A percentile compares a stretch with the other conserved stretches of the same genome.
Conservation (phyloP, 352 stramenopile species). For the Albugo candida region DNA sequence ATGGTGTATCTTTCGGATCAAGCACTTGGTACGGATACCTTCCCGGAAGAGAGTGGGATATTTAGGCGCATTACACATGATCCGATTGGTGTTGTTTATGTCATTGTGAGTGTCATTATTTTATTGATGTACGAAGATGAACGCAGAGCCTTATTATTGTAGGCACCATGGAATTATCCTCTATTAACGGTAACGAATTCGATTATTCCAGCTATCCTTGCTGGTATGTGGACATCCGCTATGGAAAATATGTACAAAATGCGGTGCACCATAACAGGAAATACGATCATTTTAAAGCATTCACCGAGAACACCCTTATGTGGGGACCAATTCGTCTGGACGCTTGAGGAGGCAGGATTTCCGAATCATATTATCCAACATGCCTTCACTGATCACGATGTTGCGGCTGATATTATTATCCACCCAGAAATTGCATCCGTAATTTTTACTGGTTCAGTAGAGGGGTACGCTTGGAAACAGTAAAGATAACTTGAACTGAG, state of each 20-base stretch:
- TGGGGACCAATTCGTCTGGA: constrained; percentile 49
- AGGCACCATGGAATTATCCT: constrained; percentile 74
- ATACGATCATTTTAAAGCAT: constrained; percentile 66
- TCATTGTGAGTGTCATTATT: constrained; percentile 27
- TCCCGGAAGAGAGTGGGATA: constrained; percentile 35
- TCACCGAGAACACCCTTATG: constrained; percentile 62
- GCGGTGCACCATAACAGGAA: constrained; percentile 12
- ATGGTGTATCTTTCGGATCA: constrained; percentile 50
- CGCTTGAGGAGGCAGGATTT: constrained; percentile 43
- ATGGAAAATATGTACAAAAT: neutral
- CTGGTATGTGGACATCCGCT: constrained; percentile 6
- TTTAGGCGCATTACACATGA: constrained; percentile 70
- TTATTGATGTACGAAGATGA: neutral
- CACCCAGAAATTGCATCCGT: constrained; percentile 50
- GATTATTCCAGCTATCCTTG: constrained; percentile 63
- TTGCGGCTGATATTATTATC: constrained; percentile 45
- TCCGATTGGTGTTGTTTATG: constrained; percentile 61
- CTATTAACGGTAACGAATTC: constrained; percentile 77
- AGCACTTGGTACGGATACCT: constrained; percentile 39
- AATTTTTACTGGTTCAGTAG: constrained; percentile 68
- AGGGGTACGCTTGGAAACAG: constrained; percentile 17
- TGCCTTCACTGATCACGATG: constrained; percentile 43
- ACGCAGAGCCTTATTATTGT: neutral
- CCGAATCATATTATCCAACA: constrained; percentile 40
- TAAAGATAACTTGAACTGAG: neutral